Conservation (phyloP, 2,329 filamentous ascomycete genomes). For the Paecilomyces sp. region DNA sequence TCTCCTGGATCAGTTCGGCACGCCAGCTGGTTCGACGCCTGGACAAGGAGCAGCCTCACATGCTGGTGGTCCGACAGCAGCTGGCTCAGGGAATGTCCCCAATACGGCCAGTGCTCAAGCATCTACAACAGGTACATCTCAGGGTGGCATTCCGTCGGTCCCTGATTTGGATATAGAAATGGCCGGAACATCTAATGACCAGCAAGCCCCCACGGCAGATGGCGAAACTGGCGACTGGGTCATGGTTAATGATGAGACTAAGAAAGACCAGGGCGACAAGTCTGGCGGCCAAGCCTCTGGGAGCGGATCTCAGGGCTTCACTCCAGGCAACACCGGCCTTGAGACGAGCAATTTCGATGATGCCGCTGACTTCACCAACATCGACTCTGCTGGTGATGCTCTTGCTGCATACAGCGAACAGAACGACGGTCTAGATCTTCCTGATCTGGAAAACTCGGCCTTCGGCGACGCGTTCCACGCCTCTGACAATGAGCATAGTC, state of each 20-base stretch:
- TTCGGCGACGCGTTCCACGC: conserved; percentile 77
- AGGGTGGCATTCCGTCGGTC: conserved; percentile 2
- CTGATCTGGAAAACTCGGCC: conserved; percentile 68
- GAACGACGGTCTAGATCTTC: conserved; percentile 45
- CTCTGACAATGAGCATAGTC: conserved; percentile 39
- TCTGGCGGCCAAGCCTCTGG: conserved; percentile 1
- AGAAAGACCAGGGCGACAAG: conserved; percentile 26
- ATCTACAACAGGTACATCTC: conserved; percentile 4
- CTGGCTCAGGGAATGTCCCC: conserved; percentile 48
- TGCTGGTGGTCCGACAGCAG: conserved; percentile 39
- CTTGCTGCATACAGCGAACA: conserved; percentile 60
- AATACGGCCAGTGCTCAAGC: conserved; percentile 5
- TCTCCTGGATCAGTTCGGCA: conserved; percentile 28
- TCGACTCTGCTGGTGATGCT: conserved; percentile 64
- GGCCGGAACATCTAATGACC: conserved; percentile 41
- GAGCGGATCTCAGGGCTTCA: conserved; percentile 17
- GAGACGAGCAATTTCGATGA: conserved; percentile 33
- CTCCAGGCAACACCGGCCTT: conserved; percentile 18
- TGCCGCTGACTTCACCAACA: conserved; percentile 40
- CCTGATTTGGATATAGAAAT: conserved; percentile 45
- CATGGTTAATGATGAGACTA: conserved; percentile 60
- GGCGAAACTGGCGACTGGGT: conserved; percentile 64
- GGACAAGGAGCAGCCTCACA: conserved; percentile 5
- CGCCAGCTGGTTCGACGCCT: conserved; percentile 9
- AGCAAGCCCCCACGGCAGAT: conserved; percentile 28